phyloP scores from a whole-genome alignment of 306 rosid genomes.

The Dryas octopetala region DNA sequence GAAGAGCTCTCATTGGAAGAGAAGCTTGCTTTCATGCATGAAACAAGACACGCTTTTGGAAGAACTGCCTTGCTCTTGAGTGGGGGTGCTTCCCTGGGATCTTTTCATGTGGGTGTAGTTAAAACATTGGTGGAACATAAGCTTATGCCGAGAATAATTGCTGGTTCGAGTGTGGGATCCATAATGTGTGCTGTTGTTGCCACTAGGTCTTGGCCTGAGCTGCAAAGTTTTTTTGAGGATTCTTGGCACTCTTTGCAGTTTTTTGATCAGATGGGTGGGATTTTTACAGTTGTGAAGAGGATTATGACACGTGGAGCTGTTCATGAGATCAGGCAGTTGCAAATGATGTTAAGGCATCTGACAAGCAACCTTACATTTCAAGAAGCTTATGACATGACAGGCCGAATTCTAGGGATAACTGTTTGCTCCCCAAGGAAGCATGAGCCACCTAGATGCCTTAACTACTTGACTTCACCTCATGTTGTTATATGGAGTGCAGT shows the following conservation, averaged over 20 bases:
- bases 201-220: constrained; percentile 97
- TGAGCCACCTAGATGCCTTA: constrained; percentile 97
- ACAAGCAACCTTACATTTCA: constrained; percentile 95
- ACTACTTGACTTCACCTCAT: constrained; percentile 95
- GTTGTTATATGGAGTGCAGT: constrained; percentile 99
- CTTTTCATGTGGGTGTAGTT: constrained; percentile 86
- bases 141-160: constrained; percentile 89
- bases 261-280: constrained; percentile 88
- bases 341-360: constrained; percentile 80
- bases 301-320: constrained; percentile 81
- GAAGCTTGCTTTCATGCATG: constrained; percentile 89
- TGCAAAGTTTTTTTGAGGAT: constrained; percentile 85
- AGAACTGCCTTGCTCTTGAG: constrained; percentile 93
- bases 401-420: constrained; percentile 91
- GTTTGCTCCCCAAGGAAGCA: constrained; percentile 98
- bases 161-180: constrained; percentile 98
- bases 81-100: constrained; percentile 99
- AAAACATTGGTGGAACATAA: constrained; percentile 84
- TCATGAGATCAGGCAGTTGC: constrained; percentile 92
- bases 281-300: constrained; percentile 85
- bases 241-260: constrained; percentile 89
- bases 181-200: constrained; percentile 93
- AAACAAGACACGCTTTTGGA: constrained; percentile 95
- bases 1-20: constrained; percentile 85
- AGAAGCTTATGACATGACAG: constrained; percentile 98